phyloP scores from a whole-genome alignment of 2,329 filamentous ascomycete species.

The Lachnellula hyalina region DNA sequence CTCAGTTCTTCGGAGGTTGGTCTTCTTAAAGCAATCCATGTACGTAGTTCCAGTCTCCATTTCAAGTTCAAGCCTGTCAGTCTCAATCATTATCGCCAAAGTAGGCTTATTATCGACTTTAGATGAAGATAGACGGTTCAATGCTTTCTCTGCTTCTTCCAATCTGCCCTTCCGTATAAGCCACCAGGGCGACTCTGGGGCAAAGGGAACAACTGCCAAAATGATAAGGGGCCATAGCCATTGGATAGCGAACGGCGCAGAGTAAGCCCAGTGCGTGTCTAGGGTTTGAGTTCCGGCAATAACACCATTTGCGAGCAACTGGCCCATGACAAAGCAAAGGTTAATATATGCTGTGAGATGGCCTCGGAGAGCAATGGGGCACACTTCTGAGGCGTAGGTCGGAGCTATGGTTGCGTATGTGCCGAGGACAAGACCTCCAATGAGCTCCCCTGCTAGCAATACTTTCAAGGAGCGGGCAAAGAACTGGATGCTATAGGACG shows the following conservation, averaged over 20 bases:
- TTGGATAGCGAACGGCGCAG: slow-evolving; percentile 18
- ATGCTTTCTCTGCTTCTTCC: slow-evolving; percentile 35
- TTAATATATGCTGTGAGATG: slow-evolving; percentile 46
- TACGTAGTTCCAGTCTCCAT: slow-evolving; percentile 39
- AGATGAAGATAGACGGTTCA: slow-evolving; percentile 38
- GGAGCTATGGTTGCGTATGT: slow-evolving; percentile 38
- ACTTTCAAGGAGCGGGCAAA: slow-evolving; percentile 41
- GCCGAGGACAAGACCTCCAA: slow-evolving; percentile 32
- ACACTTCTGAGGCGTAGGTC: slow-evolving; percentile 40
- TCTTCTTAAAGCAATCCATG: slow-evolving; percentile 47
- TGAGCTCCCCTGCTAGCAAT: slow-evolving; percentile 41
- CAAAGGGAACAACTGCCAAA: slow-evolving; percentile 38
- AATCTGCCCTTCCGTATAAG: slow-evolving; percentile 39
- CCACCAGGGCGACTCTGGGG: slow-evolving; percentile 46
- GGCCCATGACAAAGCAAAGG: slow-evolving; percentile 45
- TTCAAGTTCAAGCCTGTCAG: slow-evolving; percentile 47
- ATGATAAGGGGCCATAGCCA: slow-evolving; percentile 45
- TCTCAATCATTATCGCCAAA: slow-evolving; percentile 49
- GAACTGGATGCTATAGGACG: slow-evolving; percentile 36
- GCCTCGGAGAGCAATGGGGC: slow-evolving; percentile 45
- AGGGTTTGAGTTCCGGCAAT: slow-evolving; percentile 30
- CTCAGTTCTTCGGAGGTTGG: slow-evolving; percentile 46
- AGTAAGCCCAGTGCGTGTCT: slow-evolving; percentile 19
- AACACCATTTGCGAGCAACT: slow-evolving; percentile 42
- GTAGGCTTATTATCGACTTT: slow-evolving; percentile 37